Evolutionary conservation across 2,329 filamentous ascomycete genomes (phyloP).

Genomic region (Verticillium isaacii): DNA sequence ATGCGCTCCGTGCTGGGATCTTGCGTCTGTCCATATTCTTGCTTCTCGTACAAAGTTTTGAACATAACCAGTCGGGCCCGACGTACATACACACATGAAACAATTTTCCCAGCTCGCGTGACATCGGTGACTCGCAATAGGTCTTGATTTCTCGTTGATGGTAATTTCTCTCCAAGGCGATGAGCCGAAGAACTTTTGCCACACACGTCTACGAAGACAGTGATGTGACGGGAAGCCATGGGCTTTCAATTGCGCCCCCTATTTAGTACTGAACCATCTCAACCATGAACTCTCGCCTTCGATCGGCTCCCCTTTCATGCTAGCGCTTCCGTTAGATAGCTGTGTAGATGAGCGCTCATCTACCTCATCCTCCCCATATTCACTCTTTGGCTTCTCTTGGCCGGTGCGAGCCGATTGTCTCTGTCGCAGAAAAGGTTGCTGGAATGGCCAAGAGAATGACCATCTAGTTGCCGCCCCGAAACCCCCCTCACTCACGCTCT

Average conservation of each 20-base stretch:
- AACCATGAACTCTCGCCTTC: no score
- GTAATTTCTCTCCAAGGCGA: no score
- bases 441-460: not conserved
- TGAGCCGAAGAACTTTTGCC: no score
- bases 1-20: not conserved
- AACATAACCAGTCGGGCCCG: not conserved
- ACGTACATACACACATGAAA: not conserved
- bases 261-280: not conserved
- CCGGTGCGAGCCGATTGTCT: not conserved
- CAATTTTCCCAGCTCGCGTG: not conserved
- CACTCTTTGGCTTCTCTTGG: not conserved
- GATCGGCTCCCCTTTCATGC: no score
- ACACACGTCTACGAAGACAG: no score
- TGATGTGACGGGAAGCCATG: no score
- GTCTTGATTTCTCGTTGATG: no score
- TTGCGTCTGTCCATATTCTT: not conserved
- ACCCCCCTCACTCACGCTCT: not conserved
- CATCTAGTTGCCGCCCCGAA: not conserved
- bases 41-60: not conserved
- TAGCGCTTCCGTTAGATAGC: not conserved
- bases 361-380: not conserved
- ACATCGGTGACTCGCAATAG: not conserved
- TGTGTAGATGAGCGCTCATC: not conserved
- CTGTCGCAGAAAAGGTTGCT: not conserved
- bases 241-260: no score